Percentiles rank a stretch among this genome's conserved stretches.
phyloP scores from a whole-genome alignment of 2,329 filamentous ascomycete species.

The Calonectria hawksworthii region DNA sequence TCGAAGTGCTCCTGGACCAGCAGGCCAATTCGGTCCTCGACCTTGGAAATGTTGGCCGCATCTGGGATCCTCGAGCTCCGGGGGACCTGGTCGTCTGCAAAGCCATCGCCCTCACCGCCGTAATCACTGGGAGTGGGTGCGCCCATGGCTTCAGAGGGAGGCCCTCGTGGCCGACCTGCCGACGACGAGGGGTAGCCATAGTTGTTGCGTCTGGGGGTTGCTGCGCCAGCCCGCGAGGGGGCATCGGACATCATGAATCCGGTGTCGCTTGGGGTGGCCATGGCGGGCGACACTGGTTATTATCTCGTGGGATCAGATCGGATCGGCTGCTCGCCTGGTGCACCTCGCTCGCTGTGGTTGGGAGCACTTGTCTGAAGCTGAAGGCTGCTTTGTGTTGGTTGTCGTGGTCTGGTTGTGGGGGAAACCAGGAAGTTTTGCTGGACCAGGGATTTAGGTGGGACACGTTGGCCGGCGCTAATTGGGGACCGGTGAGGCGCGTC shows the following conservation, averaged over 20 bases:
- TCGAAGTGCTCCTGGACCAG: conserved; percentile 84
- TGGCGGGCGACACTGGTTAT: conserved; percentile 38
- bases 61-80: conserved; percentile 63
- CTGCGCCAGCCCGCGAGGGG: conserved; percentile 56
- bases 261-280: conserved; percentile 69
- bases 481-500: conserved; percentile 44
- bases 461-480: conserved; percentile 28
- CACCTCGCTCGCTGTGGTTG: neutral
- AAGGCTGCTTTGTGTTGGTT: conserved; percentile 2
- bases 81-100: conserved; percentile 75
- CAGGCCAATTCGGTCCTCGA: conserved; percentile 82
- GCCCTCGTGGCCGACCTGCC: conserved; percentile 66
- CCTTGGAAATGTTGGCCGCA: conserved; percentile 71
- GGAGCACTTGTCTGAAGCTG: neutral
- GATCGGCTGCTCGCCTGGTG: conserved; percentile 6
- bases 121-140: conserved; percentile 69
- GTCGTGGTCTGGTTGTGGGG: conserved; percentile 33
- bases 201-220: conserved; percentile 58
- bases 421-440: conserved; percentile 38
- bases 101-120: conserved; percentile 66
- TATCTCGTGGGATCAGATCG: neutral
- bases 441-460: conserved; percentile 37
- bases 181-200: conserved; percentile 65
- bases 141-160: conserved; percentile 74
- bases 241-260: conserved; percentile 71